Conservation (phyloP, 2,329 filamentous ascomycete species). For the Didymella exigua region DNA sequence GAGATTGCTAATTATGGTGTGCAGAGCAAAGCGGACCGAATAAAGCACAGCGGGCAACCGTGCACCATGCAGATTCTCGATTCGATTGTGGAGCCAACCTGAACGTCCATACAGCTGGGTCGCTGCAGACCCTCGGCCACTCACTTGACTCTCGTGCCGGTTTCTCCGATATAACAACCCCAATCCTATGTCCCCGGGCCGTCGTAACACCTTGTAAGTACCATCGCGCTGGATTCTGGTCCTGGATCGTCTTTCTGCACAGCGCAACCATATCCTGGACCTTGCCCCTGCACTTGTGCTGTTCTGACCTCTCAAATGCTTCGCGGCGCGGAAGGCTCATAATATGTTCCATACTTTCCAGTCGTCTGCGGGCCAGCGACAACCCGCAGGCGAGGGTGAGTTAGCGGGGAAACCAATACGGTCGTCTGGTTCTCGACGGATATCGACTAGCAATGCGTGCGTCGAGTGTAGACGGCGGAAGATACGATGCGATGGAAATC, state of each 20-base stretch:
- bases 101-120: background rate
- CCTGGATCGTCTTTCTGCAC: slow-evolving; percentile 8
- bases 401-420: slow-evolving; percentile 44
- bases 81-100: slow-evolving; percentile 5
- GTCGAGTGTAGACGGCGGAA: slow-evolving; percentile 80
- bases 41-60: slow-evolving; percentile 2
- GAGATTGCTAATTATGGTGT: slow-evolving; percentile 2
- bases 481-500: slow-evolving; percentile 81
- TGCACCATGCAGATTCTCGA: slow-evolving; percentile 1
- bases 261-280: slow-evolving; percentile 12
- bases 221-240: slow-evolving; percentile 17
- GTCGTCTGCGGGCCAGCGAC: slow-evolving; percentile 41
- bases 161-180: slow-evolving; percentile 26
- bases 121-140: slow-evolving; percentile 12
- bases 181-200: slow-evolving; percentile 17
- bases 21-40: slow-evolving; percentile 1
- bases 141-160: slow-evolving; percentile 18
- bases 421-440: slow-evolving; percentile 49
- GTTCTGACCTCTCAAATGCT: slow-evolving; percentile 11
- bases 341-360: slow-evolving; percentile 56
- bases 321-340: background rate
- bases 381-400: slow-evolving; percentile 42
- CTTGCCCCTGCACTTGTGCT: slow-evolving; percentile 15
- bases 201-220: slow-evolving; percentile 16
- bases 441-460: slow-evolving; percentile 66